phyloP scores from a whole-genome alignment of 441 rosid genomes.

The California macrophylla region DNA sequence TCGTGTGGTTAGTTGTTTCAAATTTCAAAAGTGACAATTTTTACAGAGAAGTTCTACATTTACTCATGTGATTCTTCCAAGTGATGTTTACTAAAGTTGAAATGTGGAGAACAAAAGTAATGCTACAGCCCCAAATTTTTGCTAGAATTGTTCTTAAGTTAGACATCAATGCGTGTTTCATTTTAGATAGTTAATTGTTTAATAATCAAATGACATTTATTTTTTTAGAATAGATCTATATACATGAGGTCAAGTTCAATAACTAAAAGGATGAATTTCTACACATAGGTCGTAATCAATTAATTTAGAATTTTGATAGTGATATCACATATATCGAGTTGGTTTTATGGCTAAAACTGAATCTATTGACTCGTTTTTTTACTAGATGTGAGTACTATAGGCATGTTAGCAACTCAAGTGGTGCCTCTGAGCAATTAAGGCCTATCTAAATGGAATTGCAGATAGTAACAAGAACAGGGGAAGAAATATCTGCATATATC shows the following conservation, averaged over 20 bases:
- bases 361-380: too few relatives aligned
- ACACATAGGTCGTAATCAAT: too few relatives aligned
- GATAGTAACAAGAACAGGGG: background rate
- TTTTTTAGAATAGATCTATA: too few relatives aligned
- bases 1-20: constrained; percentile 59
- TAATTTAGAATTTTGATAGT: too few relatives aligned
- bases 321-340: too few relatives aligned
- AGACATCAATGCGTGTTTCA: background rate
- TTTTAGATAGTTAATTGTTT: too few relatives aligned
- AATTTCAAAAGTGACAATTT: constrained; percentile 18
- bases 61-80: background rate
- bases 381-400: background rate
- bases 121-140: background rate
- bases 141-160: background rate
- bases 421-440: background rate
- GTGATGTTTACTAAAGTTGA: background rate
- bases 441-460: background rate
- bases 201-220: too few relatives aligned
- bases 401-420: background rate
- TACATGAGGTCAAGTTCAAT: too few relatives aligned
- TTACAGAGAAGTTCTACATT: background rate
- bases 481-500: background rate
- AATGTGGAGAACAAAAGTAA: background rate
- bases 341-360: too few relatives aligned
- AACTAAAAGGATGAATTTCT: too few relatives aligned